These are phyloP conservation scores for Penicillium lividum DNA, from an alignment of 495 filamentous ascomycete species.

Conservation along the genomic window DNA sequence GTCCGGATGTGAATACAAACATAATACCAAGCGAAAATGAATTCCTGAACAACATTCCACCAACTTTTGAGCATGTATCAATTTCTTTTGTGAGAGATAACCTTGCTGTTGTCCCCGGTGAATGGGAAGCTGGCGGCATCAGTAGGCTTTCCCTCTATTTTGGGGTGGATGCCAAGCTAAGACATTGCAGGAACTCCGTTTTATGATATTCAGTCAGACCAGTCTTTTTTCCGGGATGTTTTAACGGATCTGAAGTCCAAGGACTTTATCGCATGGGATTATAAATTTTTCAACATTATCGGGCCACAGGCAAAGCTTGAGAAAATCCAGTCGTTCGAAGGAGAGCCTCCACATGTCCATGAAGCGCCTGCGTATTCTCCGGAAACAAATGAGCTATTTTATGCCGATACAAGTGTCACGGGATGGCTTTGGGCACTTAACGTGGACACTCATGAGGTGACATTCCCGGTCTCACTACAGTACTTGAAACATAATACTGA, in stretches of 20 bases:
- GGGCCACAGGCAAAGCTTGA: slow-evolving; percentile 14
- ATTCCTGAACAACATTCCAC: slow-evolving; percentile 6
- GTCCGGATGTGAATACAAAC: not conserved
- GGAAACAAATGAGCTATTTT: slow-evolving; percentile 18
- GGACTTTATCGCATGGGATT: slow-evolving; percentile 18
- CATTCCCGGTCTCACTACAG: not conserved
- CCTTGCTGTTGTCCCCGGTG: slow-evolving; percentile 15
- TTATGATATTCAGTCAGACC: slow-evolving; percentile 16
- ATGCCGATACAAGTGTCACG: slow-evolving; percentile 10
- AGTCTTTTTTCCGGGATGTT: slow-evolving; percentile 2
- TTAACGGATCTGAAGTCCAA: slow-evolving; percentile 1
- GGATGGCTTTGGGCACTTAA: slow-evolving; percentile 20
- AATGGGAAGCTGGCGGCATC: slow-evolving; percentile 14
- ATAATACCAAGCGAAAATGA: not conserved
- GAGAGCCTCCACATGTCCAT: slow-evolving; percentile 12
- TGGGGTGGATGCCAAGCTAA: not conserved
- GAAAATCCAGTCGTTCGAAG: slow-evolving; percentile 16
- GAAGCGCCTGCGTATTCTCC: slow-evolving; percentile 17
- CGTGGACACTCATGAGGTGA: slow-evolving; percentile 14
- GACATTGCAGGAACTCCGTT: slow-evolving; percentile 8
- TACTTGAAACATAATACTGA: not conserved
- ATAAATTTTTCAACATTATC: slow-evolving; percentile 14
- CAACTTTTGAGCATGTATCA: slow-evolving; percentile 9
- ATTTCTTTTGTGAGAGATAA: slow-evolving; percentile 15
- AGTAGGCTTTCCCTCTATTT: slow-evolving; percentile 7